These are phyloP conservation scores for Clonostachys solani DNA, from an alignment of 2,329 filamentous ascomycete species.

Conservation along the genomic window DNA sequence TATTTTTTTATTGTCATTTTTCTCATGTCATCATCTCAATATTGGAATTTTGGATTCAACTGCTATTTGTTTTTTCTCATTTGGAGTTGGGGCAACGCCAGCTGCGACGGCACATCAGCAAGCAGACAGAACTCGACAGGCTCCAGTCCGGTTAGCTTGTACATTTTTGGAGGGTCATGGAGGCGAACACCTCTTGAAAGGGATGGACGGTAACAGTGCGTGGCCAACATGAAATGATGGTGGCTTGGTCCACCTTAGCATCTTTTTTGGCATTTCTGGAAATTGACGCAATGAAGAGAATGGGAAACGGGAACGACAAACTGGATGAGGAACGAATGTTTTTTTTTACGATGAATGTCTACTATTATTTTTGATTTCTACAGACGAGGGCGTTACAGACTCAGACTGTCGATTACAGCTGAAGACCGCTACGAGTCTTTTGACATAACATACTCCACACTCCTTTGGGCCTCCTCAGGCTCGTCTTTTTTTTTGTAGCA, in stretches of 20 bases:
- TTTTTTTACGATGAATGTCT: background rate
- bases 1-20: conserved; percentile 15
- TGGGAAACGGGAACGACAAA: background rate
- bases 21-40: background rate
- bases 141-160: conserved; percentile 3
- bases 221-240: no score
- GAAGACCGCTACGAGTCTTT: no score
- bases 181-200: no score
- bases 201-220: no score
- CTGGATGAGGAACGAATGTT: conserved; percentile 1
- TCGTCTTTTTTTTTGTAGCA: background rate
- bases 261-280: background rate
- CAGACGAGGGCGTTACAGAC: background rate
- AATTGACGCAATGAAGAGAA: background rate
- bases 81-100: background rate
- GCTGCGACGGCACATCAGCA: background rate
- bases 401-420: background rate
- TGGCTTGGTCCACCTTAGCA: no score
- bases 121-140: conserved; percentile 1
- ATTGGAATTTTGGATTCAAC: background rate
- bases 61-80: background rate
- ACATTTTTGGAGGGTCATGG: background rate
- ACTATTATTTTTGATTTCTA: background rate
- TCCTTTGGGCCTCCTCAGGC: no score
- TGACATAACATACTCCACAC: no score